These are phyloP conservation scores for Leccinum sublutescens DNA, from an alignment of 768 basidiomycete species.

Conservation along the genomic window DNA sequence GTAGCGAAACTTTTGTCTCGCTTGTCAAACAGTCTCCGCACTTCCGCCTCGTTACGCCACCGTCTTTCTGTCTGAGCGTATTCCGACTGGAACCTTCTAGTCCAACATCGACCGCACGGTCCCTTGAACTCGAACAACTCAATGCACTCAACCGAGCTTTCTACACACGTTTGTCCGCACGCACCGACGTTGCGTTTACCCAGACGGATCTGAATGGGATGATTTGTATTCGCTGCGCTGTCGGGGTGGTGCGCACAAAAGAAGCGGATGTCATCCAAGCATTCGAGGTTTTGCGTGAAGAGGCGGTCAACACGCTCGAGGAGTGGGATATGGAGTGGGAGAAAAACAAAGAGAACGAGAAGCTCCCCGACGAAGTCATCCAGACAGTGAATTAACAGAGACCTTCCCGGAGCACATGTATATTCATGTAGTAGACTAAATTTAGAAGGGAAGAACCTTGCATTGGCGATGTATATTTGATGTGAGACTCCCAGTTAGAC, in stretches of 20 bases:
- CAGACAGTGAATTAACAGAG: not conserved
- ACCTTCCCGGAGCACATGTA: not conserved
- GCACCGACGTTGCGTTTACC: constrained; percentile 71
- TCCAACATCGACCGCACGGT: not conserved
- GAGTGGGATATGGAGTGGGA: constrained; percentile 34
- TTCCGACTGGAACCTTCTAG: constrained; percentile 57
- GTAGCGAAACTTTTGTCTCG: constrained; percentile 57
- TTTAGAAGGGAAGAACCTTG: not conserved
- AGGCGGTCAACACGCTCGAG: constrained; percentile 48
- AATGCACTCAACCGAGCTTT: constrained; percentile 70
- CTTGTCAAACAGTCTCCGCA: constrained; percentile 49
- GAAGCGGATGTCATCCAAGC: constrained; percentile 60
- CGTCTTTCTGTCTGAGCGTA: constrained; percentile 71
- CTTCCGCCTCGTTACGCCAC: constrained; percentile 66
- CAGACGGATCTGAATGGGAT: constrained; percentile 73
- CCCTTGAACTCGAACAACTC: constrained; percentile 37
- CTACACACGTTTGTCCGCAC: constrained; percentile 52
- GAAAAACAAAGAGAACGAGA: not conserved
- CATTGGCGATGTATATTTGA: not conserved
- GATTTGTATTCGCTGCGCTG: constrained; percentile 73
- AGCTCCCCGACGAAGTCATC: not conserved
- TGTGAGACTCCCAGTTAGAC: not conserved
- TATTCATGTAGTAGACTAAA: not conserved
- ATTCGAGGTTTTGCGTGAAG: constrained; percentile 56
- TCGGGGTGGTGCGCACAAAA: constrained; percentile 69